Percentiles rank a stretch among this genome's conserved stretches.
Conservation (phyloP, 2,329 filamentous ascomycete species). For the Alternaria infectoria region DNA sequence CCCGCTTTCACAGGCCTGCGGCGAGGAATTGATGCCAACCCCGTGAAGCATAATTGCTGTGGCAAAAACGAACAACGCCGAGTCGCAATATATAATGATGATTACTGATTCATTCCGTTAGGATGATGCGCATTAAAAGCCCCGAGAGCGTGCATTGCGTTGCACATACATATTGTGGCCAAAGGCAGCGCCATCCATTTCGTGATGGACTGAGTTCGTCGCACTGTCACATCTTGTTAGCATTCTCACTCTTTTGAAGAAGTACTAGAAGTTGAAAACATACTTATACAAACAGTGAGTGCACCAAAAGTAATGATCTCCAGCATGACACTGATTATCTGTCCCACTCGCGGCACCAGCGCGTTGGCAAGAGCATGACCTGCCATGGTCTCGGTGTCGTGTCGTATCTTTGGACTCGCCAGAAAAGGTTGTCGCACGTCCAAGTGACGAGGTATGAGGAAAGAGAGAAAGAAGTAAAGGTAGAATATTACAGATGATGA, state of each 20-base stretch:
- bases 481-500: background rate
- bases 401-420: background rate
- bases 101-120: constrained; percentile 56
- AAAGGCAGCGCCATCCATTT: constrained; percentile 32
- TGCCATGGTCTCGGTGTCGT: background rate
- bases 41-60: constrained; percentile 64
- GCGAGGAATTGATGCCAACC: constrained; percentile 61
- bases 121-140: background rate
- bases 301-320: constrained; percentile 32
- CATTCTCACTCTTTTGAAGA: background rate
- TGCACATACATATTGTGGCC: constrained; percentile 24
- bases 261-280: background rate
- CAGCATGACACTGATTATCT: constrained; percentile 29
- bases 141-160: background rate
- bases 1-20: constrained; percentile 61
- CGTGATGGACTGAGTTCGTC: constrained; percentile 29
- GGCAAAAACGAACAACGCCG: constrained; percentile 65
- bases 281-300: constrained; percentile 27
- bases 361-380: background rate
- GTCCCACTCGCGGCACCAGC: constrained; percentile 28
- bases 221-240: constrained; percentile 17
- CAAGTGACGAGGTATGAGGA: background rate
- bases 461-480: background rate
- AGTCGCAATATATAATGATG: constrained; percentile 65
- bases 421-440: background rate